phyloP scores from a whole-genome alignment of 2,329 filamentous ascomycete species.

The Epichloe gansuensis region DNA sequence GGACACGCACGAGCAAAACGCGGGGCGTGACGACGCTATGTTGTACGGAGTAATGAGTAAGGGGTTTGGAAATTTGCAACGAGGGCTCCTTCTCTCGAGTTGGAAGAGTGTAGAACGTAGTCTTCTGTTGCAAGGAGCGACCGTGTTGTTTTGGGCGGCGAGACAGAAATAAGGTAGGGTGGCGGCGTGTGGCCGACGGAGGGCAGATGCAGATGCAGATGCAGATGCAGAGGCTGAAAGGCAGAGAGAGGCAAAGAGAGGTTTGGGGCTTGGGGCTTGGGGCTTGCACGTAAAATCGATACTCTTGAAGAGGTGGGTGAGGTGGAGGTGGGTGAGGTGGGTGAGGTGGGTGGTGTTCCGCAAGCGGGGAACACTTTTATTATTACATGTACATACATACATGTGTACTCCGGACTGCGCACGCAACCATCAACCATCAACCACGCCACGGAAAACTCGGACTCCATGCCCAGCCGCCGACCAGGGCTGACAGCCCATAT shows the following conservation, averaged over 20 bases:
- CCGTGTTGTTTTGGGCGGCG: not conserved
- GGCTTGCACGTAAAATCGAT: not conserved
- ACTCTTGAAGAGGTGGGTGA: too few species aligned
- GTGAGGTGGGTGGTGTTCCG: too few species aligned
- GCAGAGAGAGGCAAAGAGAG: not conserved
- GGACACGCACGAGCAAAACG: not conserved
- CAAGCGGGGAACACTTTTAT: too few species aligned
- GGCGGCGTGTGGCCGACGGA: not conserved
- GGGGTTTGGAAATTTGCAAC: not conserved
- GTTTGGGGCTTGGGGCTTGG: not conserved
- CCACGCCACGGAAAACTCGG: too few species aligned
- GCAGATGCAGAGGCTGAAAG: not conserved
- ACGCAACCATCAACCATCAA: too few species aligned
- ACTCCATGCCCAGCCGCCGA: too few species aligned
- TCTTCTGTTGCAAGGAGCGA: conserved; percentile 2
- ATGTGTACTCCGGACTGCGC: too few species aligned
- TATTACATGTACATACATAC: too few species aligned
- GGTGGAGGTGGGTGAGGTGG: too few species aligned
- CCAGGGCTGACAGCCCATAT: too few species aligned
- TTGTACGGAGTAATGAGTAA: not conserved
- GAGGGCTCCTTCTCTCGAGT: not conserved
- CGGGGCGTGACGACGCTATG: not conserved
- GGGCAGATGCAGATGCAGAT: not conserved
- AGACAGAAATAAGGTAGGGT: not conserved
- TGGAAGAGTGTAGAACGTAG: not conserved